Evolutionary conservation across 805 yeast species (phyloP), one percentile per base, ranked within the genome.

Genomic region (Teunomyces pallodes): DNA sequence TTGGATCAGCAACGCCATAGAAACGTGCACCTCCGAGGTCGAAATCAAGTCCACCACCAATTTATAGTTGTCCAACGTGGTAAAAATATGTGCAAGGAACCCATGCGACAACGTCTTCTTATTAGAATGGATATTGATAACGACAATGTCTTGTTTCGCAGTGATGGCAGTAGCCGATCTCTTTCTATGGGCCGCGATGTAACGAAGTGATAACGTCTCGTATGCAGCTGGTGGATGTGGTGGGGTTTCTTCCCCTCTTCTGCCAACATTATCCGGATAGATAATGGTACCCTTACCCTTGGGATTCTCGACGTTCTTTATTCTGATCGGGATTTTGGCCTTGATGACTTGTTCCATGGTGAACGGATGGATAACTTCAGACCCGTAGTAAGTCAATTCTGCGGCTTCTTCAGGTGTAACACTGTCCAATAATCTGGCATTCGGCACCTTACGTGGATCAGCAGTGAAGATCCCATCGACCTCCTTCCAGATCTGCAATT

Each of bases 401-500:
- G 98, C 94, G 4, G 99, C 99, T 72, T 94, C 99, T 64, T 94
- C 98, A 3, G 99, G 99, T 0, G 98, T 94, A 53, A 94, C 97
- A 46, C 90, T 82, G 49, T 83, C 81, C 54, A 94, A 75, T 45
- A 92, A 74, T 57, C 96, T 78, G 3, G 99, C 99, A 47, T 82
- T 83, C 32, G 90, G 86, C 27, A 94, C 98, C 60, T 94, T 94
- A 52, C 99, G 78, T 36, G 99, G 99, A 65, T 94, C 99, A 2
- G 99, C 99, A 0, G 98, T 91, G 74, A 94, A 94, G 35, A 94
- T 94, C 59, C 99, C 99, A 65, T 94, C 99, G 45, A 94, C 99
- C 73, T 94, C 99, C 61, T 94, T 94, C 99, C 99, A 94, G 43
- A 94, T 89, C 72, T 94, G 99, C 53, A 94, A 76, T 69, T 94